Evolutionary conservation across 1,284 basidiomycete genomes (phyloP).

Genomic region (Omphalotus olearius): DNA sequence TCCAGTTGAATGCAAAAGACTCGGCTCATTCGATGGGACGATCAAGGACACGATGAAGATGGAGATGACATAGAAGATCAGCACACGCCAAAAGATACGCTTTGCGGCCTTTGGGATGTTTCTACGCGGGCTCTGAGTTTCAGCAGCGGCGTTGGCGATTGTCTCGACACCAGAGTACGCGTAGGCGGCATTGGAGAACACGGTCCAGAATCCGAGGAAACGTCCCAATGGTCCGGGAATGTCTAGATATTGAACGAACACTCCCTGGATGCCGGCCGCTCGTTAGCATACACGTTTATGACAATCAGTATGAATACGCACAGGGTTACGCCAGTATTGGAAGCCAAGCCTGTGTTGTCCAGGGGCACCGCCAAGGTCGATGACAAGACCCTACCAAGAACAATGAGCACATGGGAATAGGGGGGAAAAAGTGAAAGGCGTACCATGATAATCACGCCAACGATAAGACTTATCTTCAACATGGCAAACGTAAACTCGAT

Average conservation of each 20-base stretch:
- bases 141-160: constrained; percentile 1
- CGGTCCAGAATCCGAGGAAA: constrained; percentile 19
- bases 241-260: constrained; percentile 10
- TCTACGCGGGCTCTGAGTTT: constrained; percentile 20
- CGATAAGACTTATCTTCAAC: constrained; percentile 30
- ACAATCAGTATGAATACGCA: background rate
- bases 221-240: constrained; percentile 16
- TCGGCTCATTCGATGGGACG: constrained; percentile 39
- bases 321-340: constrained; percentile 1
- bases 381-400: background rate
- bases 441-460: constrained; percentile 24
- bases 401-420: too few relatives aligned
- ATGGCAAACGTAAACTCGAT: constrained; percentile 31
- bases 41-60: constrained; percentile 47
- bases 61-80: constrained; percentile 48
- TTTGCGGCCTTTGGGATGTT: constrained; percentile 37
- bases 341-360: background rate
- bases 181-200: background rate
- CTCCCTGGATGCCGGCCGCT: background rate
- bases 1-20: constrained; percentile 21
- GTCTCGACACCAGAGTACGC: background rate
- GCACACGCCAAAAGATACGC: constrained; percentile 45
- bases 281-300: too few relatives aligned
- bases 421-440: constrained; percentile 8
- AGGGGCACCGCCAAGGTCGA: background rate